Evolutionary conservation across 2,329 filamentous ascomycete genomes (phyloP), one percentile per base, ranked within the genome.

Genomic region (Aspergillus melleus): DNA sequence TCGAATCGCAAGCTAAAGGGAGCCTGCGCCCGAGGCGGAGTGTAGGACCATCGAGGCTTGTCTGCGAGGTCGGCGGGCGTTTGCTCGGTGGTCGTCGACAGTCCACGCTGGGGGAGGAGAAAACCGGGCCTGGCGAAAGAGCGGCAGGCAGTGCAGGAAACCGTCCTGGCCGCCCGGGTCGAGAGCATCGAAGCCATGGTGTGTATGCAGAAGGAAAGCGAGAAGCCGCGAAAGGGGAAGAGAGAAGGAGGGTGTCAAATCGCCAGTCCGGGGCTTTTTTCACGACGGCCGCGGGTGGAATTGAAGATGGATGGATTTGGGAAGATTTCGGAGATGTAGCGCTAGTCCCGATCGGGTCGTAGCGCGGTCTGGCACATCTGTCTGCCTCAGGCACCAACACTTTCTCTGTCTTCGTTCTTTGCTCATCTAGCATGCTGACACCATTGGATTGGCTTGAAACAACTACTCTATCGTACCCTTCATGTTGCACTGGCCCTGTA

Each of bases 1-100:
- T 73, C 66, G 42, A 71, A 64, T 49, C 72, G 76, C 49, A 78
- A 62, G 61, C 76, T 72, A 60, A 91, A 85, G 0, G 87, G 86
- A 4, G 88, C 88, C 77, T 88, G 90, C 82, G 91, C 89, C 59
- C 78, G 80, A 63, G 84, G 79, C 10, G 90, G 90, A 8, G 90
- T 92, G 69, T 87, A 83, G 11, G 85, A 82, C 90, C 90, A 92
- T 79, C 89, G 82, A 54, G 89, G 88, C 65, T 75, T 71, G 60
- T 79, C 65, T 60, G 62, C 58, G 65, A 73, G 62, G 54, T 76
- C 68, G 52, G 68, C 68, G 57, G 76, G 58, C 42, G 66, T 58
- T 55, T 71, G 68, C 55, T 72, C 68, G 50, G 64, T 64, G 32
- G 71, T 62, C 55, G 71, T 70, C 26, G 70, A 72, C 60, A 72